Evolutionary conservation across 768 basidiomycete genomes (phyloP).

Genomic region (Mycena vitilis): DNA sequence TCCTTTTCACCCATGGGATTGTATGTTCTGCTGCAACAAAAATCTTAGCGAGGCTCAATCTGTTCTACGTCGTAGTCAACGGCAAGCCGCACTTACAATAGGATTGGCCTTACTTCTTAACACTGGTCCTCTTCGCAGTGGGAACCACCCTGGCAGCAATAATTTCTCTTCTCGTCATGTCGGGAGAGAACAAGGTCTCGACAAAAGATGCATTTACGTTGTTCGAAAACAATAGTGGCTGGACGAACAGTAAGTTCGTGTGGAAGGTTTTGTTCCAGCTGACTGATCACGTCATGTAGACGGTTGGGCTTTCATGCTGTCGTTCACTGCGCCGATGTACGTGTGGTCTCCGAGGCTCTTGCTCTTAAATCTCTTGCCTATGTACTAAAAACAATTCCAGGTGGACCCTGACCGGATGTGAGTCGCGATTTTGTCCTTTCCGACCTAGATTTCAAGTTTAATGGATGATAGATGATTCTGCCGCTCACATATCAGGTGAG

Average conservation of each 20-base stretch:
- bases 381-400: no score
- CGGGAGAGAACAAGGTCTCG: conserved; percentile 69
- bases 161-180: conserved; percentile 65
- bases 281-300: conserved; percentile 48
- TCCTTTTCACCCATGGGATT: conserved; percentile 74
- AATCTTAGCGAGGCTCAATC: conserved; percentile 73
- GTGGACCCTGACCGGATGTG: conserved; percentile 83
- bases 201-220: conserved; percentile 75
- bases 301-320: conserved; percentile 79
- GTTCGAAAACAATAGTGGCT: conserved; percentile 79
- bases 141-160: conserved; percentile 76
- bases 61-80: conserved; percentile 77
- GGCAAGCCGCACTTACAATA: conserved; percentile 48
- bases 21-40: conserved; percentile 79
- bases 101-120: no score
- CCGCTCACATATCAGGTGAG: conserved; percentile 69
- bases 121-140: conserved; percentile 49
- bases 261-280: no score
- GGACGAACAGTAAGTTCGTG: conserved; percentile 63
- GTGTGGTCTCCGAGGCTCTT: no score
- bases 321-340: conserved; percentile 77
- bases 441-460: conserved; percentile 20
- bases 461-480: conserved; percentile 71
- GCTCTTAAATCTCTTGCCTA: no score
- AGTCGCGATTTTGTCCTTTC: conserved; percentile 37